Evolutionary conservation across 2,329 filamentous ascomycete species (phyloP).

Genomic region (Penicillium sp.): DNA sequence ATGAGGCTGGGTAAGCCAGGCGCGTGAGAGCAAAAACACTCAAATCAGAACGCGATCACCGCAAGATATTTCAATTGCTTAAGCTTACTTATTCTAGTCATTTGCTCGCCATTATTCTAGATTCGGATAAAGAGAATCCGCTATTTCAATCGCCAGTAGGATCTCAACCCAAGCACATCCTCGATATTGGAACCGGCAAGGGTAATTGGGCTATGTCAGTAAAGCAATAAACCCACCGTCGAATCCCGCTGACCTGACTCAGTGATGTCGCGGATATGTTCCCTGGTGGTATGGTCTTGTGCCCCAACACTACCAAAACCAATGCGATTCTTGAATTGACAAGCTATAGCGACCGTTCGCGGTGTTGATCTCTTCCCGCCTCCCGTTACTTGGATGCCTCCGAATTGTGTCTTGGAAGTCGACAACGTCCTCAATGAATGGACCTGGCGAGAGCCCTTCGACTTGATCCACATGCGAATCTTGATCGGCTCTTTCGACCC

Average conservation of each 20-base stretch:
- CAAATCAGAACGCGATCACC: too few relatives aligned
- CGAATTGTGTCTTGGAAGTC: conserved; percentile 29
- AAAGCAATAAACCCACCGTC: too few relatives aligned
- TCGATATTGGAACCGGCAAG: conserved; percentile 13
- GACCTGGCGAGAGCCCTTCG: conserved; percentile 24
- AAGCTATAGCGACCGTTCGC: conserved; percentile 11
- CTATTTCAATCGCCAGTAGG: conserved; percentile 9
- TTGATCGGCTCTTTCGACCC: conserved; percentile 16
- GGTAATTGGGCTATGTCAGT: conserved; percentile 13
- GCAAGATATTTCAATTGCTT: neutral
- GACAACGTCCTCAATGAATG: conserved; percentile 25
- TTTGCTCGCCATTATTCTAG: conserved; percentile 7
- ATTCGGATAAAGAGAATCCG: conserved; percentile 9
- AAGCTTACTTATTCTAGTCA: conserved; percentile 2
- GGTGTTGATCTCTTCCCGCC: conserved; percentile 28
- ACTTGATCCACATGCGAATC: conserved; percentile 26
- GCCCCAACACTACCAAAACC: neutral
- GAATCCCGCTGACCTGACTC: neutral
- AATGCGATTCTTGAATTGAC: neutral
- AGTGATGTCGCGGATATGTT: conserved; percentile 24
- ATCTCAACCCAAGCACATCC: neutral
- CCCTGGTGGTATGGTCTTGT: conserved; percentile 7
- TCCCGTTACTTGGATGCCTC: conserved; percentile 25
- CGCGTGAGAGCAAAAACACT: too few relatives aligned
- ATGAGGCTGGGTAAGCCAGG: conserved; percentile 7